Base-by-base conservation (phyloP, 371 early-diverging fungal genomes). In the Mucor racemosus region DNA sequence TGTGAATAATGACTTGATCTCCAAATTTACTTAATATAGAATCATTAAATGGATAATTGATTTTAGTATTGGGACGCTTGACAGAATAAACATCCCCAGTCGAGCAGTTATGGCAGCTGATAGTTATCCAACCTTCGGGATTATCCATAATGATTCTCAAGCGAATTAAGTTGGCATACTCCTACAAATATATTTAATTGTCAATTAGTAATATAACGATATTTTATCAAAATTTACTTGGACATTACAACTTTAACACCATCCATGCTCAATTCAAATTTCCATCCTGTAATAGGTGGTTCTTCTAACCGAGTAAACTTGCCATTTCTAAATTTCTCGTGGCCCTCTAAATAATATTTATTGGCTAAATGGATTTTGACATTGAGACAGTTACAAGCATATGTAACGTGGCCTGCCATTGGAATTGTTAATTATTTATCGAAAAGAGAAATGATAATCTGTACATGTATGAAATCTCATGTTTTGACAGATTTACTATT, bases 301-400 rank as follows among this genome's bases (percentile, higher is more conserved):
- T 70, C 64, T 15, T 61, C 64, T 17, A 70, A 10, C n/a, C 60
- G 46, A 19, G 65, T 40, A 50, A 65, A 74, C 11, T 42, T 70
- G 10, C 46, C 58, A 17, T 36, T 50, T 62, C 78, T 68, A n/a
- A 68, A 62, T 15, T 67, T 58, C 19, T 72, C 65, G 41, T 81
- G 81, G 5, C 63, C 62, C n/a, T 76, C 74, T 19, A 73, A 40
- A 41, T 60, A 46, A 58, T 75, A 74, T 40, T 77, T 72, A 44
- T 69, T 68, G 34, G 80, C 68, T 26, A 82, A 64, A 42, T 82
- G 78, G 3, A 79, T 38, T 40, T 73, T 72, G 19, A 82, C 64
- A 62, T 82, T 82, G 3, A 82, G 64, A 55, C 82, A 82, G 31
- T 63, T 48, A 61, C 82, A 82, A 31, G 78, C 72, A 64, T 82